Evolutionary conservation across 2,329 filamentous ascomycete species (phyloP), one percentile per base, ranked within the genome.

Genomic region (Penicillium sp.): DNA sequence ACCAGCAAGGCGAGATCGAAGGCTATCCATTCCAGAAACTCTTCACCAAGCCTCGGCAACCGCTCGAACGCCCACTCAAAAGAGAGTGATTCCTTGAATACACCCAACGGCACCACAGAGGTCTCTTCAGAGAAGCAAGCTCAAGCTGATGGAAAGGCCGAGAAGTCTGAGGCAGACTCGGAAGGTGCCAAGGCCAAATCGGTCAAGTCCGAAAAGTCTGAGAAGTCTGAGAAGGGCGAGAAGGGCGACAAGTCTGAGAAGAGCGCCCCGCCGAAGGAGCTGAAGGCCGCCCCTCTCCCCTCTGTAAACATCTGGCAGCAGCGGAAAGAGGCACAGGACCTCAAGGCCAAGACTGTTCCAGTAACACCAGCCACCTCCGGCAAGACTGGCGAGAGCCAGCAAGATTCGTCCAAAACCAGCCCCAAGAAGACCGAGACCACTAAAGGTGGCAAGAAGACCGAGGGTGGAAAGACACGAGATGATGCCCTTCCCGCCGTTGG

Each of bases 231-330:
- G 44, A 71, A 75, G 52, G 70, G 74, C 46, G 71, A 73, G 18
- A 73, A 78, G 16, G 74, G 77, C 36, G 81, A 46, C 6, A 46
- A 46, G 20, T 34, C 83, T 55, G 80, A 82, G 58, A 73, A 78
- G 58, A 77, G 79, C 49, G 72, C 80, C 50, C 73, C 79, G 58
- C 72, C 81, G 36, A 69, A 74, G 51, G 79, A 85, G 59, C 75
- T 95, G 34, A 84, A 85, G 38, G 88, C 93, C 50, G 91, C 91
- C 14, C 86, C 89, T 24, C 77, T 87, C 35, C 93, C 93, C 0
- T 69, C 81, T 1, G 86, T 96, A 47, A 98, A 98, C 67, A 75
- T 90, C 52, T 98, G 93, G 91, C 79, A 84, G 52, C 82, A 90
- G 69, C 81, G 90, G 46, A 84, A 79, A 58, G 84, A 89, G 60